Evolutionary conservation across 257 asterid species (phyloP).

Genomic region (Penstemon barbatus): DNA sequence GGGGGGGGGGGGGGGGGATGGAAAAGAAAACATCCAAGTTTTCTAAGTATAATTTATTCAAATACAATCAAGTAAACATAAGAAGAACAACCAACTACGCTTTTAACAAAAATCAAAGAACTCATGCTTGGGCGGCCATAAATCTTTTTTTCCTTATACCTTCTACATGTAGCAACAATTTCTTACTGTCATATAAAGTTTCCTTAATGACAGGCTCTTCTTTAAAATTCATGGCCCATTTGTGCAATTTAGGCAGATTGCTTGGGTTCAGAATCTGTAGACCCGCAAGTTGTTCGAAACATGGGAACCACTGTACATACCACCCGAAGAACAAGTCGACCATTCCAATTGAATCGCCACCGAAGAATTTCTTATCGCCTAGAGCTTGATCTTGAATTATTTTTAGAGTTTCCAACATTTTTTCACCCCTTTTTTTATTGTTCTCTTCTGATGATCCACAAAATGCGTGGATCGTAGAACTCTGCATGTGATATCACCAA

Average conservation of each 20-base stretch:
- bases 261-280: conserved; percentile 28
- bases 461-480: conserved; percentile 17
- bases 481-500: too few relatives aligned
- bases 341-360: conserved; percentile 39
- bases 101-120: not conserved
- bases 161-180: conserved; percentile 28
- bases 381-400: conserved; percentile 42
- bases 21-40: too few relatives aligned
- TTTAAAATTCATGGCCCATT: conserved; percentile 39
- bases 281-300: conserved; percentile 22
- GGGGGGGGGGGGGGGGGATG: too few relatives aligned
- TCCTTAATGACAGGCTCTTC: conserved; percentile 28
- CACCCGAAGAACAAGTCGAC: conserved; percentile 45
- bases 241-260: conserved; percentile 37
- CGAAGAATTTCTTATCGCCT: conserved; percentile 47
- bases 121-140: not conserved
- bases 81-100: not conserved
- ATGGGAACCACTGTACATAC: not conserved
- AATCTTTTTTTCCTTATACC: conserved; percentile 5
- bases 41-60: not conserved
- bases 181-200: conserved; percentile 19
- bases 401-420: conserved; percentile 30
- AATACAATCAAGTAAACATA: not conserved
- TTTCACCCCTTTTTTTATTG: not conserved
- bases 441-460: conserved; percentile 29